These are phyloP conservation scores for Phoma sp. DNA, from an alignment of 2,329 filamentous ascomycete genomes.

Conservation along the genomic window DNA sequence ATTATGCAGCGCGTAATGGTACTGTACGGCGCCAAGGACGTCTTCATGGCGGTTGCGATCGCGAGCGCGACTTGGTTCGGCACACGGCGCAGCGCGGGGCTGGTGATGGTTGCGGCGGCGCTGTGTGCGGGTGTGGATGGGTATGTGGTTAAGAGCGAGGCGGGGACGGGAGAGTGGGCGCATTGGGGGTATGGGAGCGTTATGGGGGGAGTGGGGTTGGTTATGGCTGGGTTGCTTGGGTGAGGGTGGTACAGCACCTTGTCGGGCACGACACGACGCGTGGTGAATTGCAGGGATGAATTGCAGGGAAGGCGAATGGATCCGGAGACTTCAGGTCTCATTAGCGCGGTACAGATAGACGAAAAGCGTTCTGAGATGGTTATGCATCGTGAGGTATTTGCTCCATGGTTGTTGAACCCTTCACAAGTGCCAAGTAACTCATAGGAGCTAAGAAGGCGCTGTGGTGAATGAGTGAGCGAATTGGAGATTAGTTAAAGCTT, in stretches of 20 bases:
- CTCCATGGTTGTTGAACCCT: too few species aligned
- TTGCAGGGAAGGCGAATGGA: too few species aligned
- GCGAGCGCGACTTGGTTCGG: conserved; percentile 49
- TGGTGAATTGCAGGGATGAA: too few species aligned
- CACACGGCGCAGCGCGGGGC: conserved; percentile 49
- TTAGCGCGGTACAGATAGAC: too few species aligned
- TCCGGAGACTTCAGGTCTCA: too few species aligned
- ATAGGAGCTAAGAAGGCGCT: too few species aligned
- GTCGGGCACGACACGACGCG: too few species aligned
- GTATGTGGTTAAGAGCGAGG: conserved; percentile 42
- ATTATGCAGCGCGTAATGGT: conserved; percentile 54
- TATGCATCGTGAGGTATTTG: too few species aligned
- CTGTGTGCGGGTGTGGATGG: conserved; percentile 57
- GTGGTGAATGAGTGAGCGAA: too few species aligned
- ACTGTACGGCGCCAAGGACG: conserved; percentile 57
- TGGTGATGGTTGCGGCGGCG: conserved; percentile 51
- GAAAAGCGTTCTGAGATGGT: too few species aligned
- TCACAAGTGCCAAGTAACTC: too few species aligned
- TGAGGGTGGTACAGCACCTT: neutral
- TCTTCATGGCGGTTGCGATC: conserved; percentile 56
- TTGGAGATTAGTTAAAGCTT: too few species aligned
- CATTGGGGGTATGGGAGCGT: conserved; percentile 56
- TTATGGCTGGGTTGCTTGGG: conserved; percentile 40
- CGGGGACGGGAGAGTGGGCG: conserved; percentile 54
- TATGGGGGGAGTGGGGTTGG: conserved; percentile 47